phyloP scores from a whole-genome alignment of 768 basidiomycete species.

The Leccinellum rugosiceps region DNA sequence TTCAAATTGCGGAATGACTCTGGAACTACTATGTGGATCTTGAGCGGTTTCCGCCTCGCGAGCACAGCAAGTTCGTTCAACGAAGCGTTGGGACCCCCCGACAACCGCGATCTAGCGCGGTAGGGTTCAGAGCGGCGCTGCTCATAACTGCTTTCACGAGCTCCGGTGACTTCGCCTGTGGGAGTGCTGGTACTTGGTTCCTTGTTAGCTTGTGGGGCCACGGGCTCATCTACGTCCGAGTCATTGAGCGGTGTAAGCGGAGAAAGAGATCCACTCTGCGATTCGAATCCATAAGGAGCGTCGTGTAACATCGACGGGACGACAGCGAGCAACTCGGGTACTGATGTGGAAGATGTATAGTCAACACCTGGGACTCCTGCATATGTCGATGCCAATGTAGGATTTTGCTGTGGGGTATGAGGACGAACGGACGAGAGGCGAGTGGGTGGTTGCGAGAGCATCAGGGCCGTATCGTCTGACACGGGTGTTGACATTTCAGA shows the following conservation, averaged over 20 bases:
- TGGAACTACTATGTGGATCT: conserved; percentile 9
- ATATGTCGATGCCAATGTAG: not conserved
- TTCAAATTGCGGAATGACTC: conserved; percentile 9
- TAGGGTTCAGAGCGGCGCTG: not conserved
- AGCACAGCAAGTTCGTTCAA: conserved; percentile 14
- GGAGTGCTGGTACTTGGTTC: not conserved
- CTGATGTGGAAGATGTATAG: not conserved
- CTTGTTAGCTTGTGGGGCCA: not conserved
- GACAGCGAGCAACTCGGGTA: not conserved
- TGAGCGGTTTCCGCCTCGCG: conserved; percentile 13
- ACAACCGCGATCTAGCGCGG: not conserved
- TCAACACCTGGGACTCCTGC: not conserved
- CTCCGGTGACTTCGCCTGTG: not conserved
- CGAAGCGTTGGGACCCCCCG: conserved; percentile 22
- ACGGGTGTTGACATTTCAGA: conserved; percentile 14
- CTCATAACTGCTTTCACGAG: not conserved
- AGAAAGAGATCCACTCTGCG: conserved; percentile 5
- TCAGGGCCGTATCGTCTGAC: not conserved
- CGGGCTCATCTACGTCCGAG: not conserved
- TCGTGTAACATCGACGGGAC: conserved; percentile 13
- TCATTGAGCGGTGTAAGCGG: conserved; percentile 15
- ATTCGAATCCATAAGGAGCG: not conserved
- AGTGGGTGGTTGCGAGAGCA: conserved; percentile 1
- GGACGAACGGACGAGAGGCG: not conserved
- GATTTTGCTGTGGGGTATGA: not conserved